Evolutionary conservation across 176 grass and related monocot genomes (phyloP).

Genomic region (Rhynchospora pubera): DNA sequence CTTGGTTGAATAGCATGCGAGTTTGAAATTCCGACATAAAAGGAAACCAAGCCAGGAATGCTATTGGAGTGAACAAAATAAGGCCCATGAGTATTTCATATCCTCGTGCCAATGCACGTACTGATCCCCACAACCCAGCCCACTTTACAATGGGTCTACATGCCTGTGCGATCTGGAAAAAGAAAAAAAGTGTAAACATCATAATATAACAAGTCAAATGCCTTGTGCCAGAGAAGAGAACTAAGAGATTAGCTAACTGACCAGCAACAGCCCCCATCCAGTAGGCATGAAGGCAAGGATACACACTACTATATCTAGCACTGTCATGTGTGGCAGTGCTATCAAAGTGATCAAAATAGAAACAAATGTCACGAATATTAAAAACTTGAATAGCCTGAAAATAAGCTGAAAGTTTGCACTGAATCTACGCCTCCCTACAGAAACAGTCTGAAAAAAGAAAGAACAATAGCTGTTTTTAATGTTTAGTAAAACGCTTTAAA

Average conservation of each 20-base stretch:
- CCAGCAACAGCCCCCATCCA: constrained; percentile 83
- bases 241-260: constrained; percentile 18
- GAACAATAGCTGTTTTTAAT: background rate
- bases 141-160: constrained; percentile 30
- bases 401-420: constrained; percentile 83
- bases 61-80: constrained; percentile 73
- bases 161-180: constrained; percentile 58
- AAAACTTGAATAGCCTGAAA: constrained; percentile 83
- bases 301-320: constrained; percentile 78
- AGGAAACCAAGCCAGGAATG: constrained; percentile 84
- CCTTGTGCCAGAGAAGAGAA: background rate
- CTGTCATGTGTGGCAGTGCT: constrained; percentile 71
- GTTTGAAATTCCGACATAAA: constrained; percentile 95
- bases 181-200: background rate
- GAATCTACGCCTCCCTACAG: constrained; percentile 58
- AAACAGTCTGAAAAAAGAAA: constrained; percentile 45
- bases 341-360: constrained; percentile 72
- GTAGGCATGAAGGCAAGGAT: constrained; percentile 92
- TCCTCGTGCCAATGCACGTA: constrained; percentile 64
- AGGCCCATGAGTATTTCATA: constrained; percentile 93
- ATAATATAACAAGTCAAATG: background rate
- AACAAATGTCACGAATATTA: constrained; percentile 79
- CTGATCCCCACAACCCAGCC: constrained; percentile 51
- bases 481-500: background rate
- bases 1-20: constrained; percentile 94